Evolutionary conservation across 805 yeast species (phyloP).

Genomic region (Myxozyma nipponensis): DNA sequence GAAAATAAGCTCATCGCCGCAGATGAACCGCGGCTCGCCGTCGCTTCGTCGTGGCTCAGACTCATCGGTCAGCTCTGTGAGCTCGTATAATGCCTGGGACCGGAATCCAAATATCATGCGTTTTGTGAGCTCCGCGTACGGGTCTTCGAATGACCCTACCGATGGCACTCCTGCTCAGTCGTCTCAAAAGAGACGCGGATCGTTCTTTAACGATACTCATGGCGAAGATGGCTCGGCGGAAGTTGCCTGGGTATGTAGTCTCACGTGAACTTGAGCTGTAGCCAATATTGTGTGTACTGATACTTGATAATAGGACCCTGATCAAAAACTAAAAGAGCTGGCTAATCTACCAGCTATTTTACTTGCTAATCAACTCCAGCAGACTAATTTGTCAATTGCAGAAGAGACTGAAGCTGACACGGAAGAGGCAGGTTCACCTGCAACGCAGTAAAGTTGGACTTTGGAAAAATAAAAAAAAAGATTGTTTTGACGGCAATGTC

Average conservation of each 20-base stretch:
- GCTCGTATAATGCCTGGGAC: constrained; percentile 26
- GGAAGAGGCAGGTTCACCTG: too few species aligned
- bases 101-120: constrained; percentile 15
- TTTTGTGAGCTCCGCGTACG: constrained; percentile 6
- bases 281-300: neutral
- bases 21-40: neutral
- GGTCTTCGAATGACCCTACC: neutral
- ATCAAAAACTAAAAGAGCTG: constrained; percentile 22
- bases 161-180: neutral
- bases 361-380: constrained; percentile 14
- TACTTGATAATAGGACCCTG: constrained; percentile 20
- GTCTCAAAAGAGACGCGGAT: constrained; percentile 1
- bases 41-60: neutral
- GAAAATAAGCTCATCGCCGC: neutral
- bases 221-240: constrained; percentile 1
- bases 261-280: too few species aligned
- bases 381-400: neutral
- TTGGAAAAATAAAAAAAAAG: too few species aligned
- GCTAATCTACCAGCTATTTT: constrained; percentile 21
- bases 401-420: too few species aligned
- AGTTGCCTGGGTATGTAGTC: constrained; percentile 7
- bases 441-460: too few species aligned
- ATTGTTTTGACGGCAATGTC: too few species aligned
- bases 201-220: constrained; percentile 6
- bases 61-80: neutral